Evolutionary conservation across 768 basidiomycete genomes (phyloP).

Genomic region (Amanita exitialis): DNA sequence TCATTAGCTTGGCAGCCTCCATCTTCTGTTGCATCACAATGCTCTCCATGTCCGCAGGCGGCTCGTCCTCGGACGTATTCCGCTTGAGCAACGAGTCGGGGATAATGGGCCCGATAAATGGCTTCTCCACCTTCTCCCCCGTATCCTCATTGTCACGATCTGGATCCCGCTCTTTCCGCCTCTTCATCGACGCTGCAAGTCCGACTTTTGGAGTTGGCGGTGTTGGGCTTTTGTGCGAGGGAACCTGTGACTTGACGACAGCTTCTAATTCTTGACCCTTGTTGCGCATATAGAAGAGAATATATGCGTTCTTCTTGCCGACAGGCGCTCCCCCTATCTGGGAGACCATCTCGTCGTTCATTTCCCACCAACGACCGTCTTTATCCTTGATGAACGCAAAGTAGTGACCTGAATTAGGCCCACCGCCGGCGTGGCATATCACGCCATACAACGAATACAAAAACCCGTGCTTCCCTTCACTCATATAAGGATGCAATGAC

Average conservation of each 20-base stretch:
- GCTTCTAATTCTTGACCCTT: conserved; percentile 68
- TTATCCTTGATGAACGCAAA: conserved; percentile 72
- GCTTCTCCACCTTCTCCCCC: conserved; percentile 35
- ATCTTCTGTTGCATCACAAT: conserved; percentile 44
- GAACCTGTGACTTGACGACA: conserved; percentile 31
- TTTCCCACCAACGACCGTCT: conserved; percentile 74
- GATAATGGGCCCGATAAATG: conserved; percentile 60
- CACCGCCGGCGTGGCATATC: conserved; percentile 86
- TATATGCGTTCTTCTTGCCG: conserved; percentile 74
- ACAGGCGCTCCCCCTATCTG: conserved; percentile 34
- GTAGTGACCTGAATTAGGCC: conserved; percentile 95
- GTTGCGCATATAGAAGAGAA: conserved; percentile 84
- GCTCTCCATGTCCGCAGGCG: conserved; percentile 40
- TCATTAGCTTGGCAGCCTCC: conserved; percentile 26
- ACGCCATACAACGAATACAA: conserved; percentile 85
- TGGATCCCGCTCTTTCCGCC: conserved; percentile 26
- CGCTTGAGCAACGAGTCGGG: conserved; percentile 33
- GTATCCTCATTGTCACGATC: conserved; percentile 40
- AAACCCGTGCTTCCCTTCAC: conserved; percentile 66
- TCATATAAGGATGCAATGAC: conserved; percentile 72
- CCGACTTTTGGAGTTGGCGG: conserved; percentile 22
- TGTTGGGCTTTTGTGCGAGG: conserved; percentile 11
- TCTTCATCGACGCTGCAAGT: conserved; percentile 43
- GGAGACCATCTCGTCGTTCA: conserved; percentile 83
- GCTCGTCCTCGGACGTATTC: conserved; percentile 14